Evolutionary conservation across 345 rosid genomes (phyloP).

Genomic region (Limnanthes douglasii): DNA sequence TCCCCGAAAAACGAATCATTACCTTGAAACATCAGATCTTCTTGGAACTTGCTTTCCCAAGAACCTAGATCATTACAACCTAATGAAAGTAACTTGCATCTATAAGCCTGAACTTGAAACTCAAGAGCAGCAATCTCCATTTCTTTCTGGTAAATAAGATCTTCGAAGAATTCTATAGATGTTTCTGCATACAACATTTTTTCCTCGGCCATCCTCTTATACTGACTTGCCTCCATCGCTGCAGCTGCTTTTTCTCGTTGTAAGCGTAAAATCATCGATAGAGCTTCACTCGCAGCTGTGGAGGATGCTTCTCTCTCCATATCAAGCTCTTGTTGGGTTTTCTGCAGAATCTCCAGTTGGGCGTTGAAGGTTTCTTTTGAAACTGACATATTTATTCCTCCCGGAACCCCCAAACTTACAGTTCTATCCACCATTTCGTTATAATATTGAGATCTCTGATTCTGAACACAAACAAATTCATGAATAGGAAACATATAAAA

Average conservation of each 20-base stretch:
- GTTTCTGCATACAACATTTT: slow-evolving; percentile 68
- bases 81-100: slow-evolving; percentile 50
- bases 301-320: slow-evolving; percentile 78
- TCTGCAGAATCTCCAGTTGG: slow-evolving; percentile 78
- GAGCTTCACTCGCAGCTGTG: slow-evolving; percentile 62
- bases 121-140: slow-evolving; percentile 81
- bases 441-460: too few species aligned
- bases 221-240: slow-evolving; percentile 84
- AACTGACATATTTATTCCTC: slow-evolving; percentile 19
- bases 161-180: slow-evolving; percentile 55
- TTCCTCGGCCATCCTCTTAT: slow-evolving; percentile 78
- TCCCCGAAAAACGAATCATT: slow-evolving; percentile 14
- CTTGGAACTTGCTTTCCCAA: slow-evolving; percentile 25
- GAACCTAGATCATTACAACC: slow-evolving; percentile 47
- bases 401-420: slow-evolving; percentile 17
- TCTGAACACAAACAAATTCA: too few species aligned
- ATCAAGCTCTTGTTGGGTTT: slow-evolving; percentile 50
- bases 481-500: too few species aligned
- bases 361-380: slow-evolving; percentile 43
- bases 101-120: slow-evolving; percentile 66
- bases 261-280: slow-evolving; percentile 74
- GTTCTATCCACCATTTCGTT: slow-evolving; percentile 29
- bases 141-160: slow-evolving; percentile 64
- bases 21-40: slow-evolving; percentile 22
- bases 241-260: slow-evolving; percentile 71